phyloP scores from a whole-genome alignment of 352 stramenopile genomes.

The Thraustochytrium striatum region DNA sequence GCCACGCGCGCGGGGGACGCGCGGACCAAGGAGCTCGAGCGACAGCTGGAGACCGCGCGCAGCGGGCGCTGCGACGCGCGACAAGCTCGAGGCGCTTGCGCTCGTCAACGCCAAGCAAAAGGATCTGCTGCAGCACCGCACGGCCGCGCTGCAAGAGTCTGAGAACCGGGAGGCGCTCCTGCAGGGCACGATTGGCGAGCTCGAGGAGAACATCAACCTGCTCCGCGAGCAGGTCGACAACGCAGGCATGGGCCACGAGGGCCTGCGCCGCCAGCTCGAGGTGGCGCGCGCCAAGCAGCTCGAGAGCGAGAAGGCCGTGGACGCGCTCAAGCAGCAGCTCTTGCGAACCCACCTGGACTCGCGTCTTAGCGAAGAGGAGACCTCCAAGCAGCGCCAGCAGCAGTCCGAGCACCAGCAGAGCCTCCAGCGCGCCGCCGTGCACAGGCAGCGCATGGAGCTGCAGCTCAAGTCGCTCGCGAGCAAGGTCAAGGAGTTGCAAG shows the following conservation, averaged over 20 bases:
- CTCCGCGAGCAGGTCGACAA: conserved; percentile 22
- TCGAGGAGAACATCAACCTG: conserved; percentile 33
- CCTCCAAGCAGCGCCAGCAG: neutral
- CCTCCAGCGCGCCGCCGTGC: conserved; percentile 12
- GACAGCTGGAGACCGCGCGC: neutral
- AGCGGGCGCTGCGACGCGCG: neutral
- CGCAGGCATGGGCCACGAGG: neutral
- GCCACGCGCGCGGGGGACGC: neutral
- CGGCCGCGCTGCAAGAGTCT: conserved; percentile 1
- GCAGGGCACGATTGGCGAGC: conserved; percentile 36
- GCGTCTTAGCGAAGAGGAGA: conserved; percentile 15
- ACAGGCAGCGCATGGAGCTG: conserved; percentile 34
- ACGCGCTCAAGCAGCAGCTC: conserved; percentile 4
- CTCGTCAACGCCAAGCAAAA: conserved; percentile 19
- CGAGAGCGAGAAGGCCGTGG: conserved; percentile 4
- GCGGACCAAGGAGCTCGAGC: neutral
- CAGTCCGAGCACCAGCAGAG: conserved; percentile 26
- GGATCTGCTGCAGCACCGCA: neutral
- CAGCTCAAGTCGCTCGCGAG: conserved; percentile 20
- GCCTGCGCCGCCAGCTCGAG: conserved; percentile 18
- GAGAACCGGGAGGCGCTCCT: conserved; percentile 16
- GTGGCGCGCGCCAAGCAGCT: neutral
- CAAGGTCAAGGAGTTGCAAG: conserved; percentile 21
- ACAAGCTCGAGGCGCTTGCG: conserved; percentile 17
- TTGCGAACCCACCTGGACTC: conserved; percentile 4